Conservation (phyloP, 306 rosid genomes). For the Elaeagnus macrophylla region DNA sequence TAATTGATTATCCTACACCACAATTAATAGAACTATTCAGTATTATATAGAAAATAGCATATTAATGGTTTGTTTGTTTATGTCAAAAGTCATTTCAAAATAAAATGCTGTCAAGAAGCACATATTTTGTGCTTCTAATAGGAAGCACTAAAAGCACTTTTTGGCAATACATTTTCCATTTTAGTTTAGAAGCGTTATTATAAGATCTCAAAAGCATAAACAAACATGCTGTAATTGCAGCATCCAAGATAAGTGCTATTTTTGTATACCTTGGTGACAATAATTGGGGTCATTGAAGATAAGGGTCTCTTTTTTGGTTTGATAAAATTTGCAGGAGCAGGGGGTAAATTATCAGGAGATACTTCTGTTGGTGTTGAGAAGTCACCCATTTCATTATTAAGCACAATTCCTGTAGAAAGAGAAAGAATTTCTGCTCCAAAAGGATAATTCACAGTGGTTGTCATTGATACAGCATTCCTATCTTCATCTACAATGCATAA, state of each 20-base stretch:
- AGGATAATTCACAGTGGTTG: constrained; percentile 48
- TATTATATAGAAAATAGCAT: too few relatives aligned
- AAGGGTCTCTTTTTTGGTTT: constrained; percentile 71
- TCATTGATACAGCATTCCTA: constrained; percentile 79
- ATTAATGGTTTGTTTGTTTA: too few relatives aligned
- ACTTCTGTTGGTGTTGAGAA: constrained; percentile 63
- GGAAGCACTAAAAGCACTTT: too few relatives aligned
- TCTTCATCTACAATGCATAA: constrained; percentile 80
- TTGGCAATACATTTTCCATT: too few relatives aligned
- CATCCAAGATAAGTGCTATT: background rate
- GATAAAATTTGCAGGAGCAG: constrained; percentile 79
- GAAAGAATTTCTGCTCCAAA: constrained; percentile 79
- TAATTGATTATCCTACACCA: constrained; percentile 54
- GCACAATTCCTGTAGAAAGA: constrained; percentile 73
- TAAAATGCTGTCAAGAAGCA: too few relatives aligned
- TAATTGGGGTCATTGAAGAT: constrained; percentile 85
- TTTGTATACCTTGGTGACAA: constrained; percentile 53
- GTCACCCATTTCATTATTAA: constrained; percentile 85
- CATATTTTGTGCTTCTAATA: too few relatives aligned
- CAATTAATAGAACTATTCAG: constrained; percentile 1
- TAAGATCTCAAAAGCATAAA: too few relatives aligned
- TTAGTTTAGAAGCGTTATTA: too few relatives aligned
- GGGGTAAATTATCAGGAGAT: constrained; percentile 59
- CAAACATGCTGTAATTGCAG: background rate
- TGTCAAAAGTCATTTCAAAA: background rate